Evolutionary conservation across 2,329 filamentous ascomycete genomes (phyloP), one percentile per base, ranked within the genome.

Genomic region (Pyricularia grisea): DNA sequence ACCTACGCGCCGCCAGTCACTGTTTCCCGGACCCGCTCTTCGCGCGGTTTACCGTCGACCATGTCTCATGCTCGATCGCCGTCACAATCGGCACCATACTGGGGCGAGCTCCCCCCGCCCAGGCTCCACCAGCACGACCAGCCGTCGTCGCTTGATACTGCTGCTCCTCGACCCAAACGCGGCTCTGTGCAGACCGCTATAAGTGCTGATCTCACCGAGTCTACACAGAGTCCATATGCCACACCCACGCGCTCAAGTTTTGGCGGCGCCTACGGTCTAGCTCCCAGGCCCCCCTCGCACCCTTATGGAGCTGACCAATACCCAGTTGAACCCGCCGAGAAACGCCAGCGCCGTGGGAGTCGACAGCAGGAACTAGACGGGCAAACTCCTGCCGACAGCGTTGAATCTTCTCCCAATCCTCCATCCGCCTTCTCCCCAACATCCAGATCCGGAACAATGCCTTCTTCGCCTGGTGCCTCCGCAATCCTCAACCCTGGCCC

Each of bases 271-370:
- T 79, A 83, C 72, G 86, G 85, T 30, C 80, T 88, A 71, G 83
- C 86, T 73, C 86, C 87, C 68, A 83, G 86, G 69, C 87, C 87
- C 58, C 80, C 85, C n/a, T 87, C 87, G 1, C 81, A 85, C 69
- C 82, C 84, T 69, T 84, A 84, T 76, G 79, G 76, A 71, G 76
- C 79, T 69, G 74, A 78, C 70, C 76, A 79, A 68, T 79, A 82
- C 67, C 78, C 81, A 65, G 78, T 78, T 68, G 81, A 84, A 67
- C 78, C 79, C 65, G 67, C 77, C 61, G 82, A 83, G 70, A 83
- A 78, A 73, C 79, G 81, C 68, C 77, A 79, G 70, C 78, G 80
- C 71, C 79, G 81, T 68, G 77, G 79, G 65, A 81, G 77, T 72
- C 79, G 77, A 69, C 78, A 80, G 70, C 79, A 80, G 70, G 81